A percentile compares a stretch with the other conserved stretches of the same genome.
phyloP scores from a whole-genome alignment of 1,139 yeast species.

The Magnusiomyces sp. region DNA sequence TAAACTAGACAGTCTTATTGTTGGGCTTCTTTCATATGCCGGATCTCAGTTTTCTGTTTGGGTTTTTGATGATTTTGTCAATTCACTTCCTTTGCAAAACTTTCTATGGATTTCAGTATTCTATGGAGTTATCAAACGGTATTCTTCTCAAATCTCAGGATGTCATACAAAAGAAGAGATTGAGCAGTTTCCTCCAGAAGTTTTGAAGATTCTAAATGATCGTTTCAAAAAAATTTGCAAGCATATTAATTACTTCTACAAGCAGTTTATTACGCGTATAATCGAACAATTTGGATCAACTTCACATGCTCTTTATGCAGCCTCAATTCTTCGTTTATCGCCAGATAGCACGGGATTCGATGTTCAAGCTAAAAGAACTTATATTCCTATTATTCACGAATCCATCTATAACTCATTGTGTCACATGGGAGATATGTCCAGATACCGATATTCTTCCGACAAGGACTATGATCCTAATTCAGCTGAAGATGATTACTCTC shows the following conservation, averaged over 20 bases:
- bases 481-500: conserved; percentile 12
- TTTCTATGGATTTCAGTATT: conserved; percentile 15
- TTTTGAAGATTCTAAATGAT: conserved; percentile 9
- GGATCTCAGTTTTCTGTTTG: conserved; percentile 14
- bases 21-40: conserved; percentile 15
- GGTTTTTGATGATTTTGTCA: conserved; percentile 12
- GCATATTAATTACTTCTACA: conserved; percentile 16
- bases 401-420: conserved; percentile 14
- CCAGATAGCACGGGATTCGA: neutral
- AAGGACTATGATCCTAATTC: neutral
- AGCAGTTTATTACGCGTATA: conserved; percentile 14
- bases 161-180: neutral
- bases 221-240: conserved; percentile 18
- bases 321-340: neutral
- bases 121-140: conserved; percentile 12
- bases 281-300: conserved; percentile 16
- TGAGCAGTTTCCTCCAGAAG: conserved; percentile 9
- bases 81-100: conserved; percentile 10
- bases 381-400: conserved; percentile 5
- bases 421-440: conserved; percentile 21
- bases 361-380: neutral
- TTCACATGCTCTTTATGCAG: conserved; percentile 7
- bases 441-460: conserved; percentile 15
- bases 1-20: conserved; percentile 15
- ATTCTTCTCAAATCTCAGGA: conserved; percentile 6